Percentiles rank a stretch among this genome's conserved stretches.
These are phyloP conservation scores for Mycena capillaripes DNA, from an alignment of 768 basidiomycete genomes.

Conservation along the genomic window DNA sequence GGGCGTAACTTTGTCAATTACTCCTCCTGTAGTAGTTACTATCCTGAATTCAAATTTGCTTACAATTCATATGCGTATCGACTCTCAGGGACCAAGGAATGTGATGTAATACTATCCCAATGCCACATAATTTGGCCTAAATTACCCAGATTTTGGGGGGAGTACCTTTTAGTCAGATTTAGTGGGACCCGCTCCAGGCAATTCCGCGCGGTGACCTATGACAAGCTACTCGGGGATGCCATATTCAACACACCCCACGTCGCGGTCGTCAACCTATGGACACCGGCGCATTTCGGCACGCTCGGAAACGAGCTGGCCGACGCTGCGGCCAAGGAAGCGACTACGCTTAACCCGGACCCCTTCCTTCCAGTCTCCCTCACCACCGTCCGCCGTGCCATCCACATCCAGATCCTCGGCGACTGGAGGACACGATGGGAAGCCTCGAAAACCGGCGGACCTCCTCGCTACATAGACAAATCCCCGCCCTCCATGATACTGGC, in stretches of 20 bases:
- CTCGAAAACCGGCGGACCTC: not conserved
- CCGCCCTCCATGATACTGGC: not conserved
- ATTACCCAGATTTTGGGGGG: no score
- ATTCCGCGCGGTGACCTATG: not conserved
- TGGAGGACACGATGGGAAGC: not conserved
- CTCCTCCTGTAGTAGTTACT: no score
- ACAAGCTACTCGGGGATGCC: not conserved
- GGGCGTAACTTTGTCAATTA: slow-evolving; percentile 84
- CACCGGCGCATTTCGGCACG: not conserved
- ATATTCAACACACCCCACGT: not conserved
- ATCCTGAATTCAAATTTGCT: no score
- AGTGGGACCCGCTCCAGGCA: not conserved
- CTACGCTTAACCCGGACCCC: not conserved
- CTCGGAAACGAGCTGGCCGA: not conserved
- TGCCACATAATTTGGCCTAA: no score
- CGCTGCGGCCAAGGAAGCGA: no score
- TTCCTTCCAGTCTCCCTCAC: not conserved
- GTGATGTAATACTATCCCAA: no score
- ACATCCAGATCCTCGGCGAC: not conserved
- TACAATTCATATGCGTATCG: no score
- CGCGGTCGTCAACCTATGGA: not conserved
- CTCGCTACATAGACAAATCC: not conserved
- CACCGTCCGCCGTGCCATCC: not conserved
- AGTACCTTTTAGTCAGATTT: no score
- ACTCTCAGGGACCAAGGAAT: no score